Base-by-base conservation (phyloP, 2,329 filamentous ascomycete genomes). In the Metarhizium album region DNA sequence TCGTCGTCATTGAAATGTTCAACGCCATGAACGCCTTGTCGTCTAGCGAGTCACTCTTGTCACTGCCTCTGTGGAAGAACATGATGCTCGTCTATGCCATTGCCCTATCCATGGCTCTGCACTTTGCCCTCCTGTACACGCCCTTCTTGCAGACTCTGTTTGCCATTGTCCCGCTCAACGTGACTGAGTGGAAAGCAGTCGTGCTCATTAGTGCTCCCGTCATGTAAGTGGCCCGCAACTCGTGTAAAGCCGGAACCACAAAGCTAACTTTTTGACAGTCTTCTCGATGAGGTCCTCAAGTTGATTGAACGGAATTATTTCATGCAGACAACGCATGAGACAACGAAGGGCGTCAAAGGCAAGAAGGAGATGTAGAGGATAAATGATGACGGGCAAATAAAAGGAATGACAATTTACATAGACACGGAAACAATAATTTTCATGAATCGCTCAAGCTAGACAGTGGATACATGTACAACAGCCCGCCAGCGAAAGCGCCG, bases 1-100 rank as follows among this genome's bases (percentile, higher is more conserved):
- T 98, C 18, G 93, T 98, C 45, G 90, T 96, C 54, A 97, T 98
- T 63, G 93, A 98, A 73, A 98, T 98, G 93, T 80, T 98, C 66
- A 98, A 98, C 71, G 93, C 93, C 60, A 91, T 97, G 86, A 98
- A 98, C 65, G 93, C 91, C 0, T 79, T 98, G 31, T 96, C 90
- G 2, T 95, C 90, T 1, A 95, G 88, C 68, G 93, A 98, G 70
- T 95, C 88, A 16, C 82, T 98, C 13, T 71, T 98, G 51, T 96
- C 90, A 2, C 80, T 98, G 55, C 91, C 90, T 9, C 75, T 98
- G n/a, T 96, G 91, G 91, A 82, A 91, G 65, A 98, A 98, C 73
- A 93, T 95, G 85, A 93, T 95, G 78, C 83, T 98, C 18, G 88
- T 98, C 50, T 95, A 95, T 62, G 94, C 93, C 55, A 95, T 98